Base-by-base conservation (phyloP, 2,329 filamentous ascomycete species). In the Ceratocystiopsis sp. region DNA sequence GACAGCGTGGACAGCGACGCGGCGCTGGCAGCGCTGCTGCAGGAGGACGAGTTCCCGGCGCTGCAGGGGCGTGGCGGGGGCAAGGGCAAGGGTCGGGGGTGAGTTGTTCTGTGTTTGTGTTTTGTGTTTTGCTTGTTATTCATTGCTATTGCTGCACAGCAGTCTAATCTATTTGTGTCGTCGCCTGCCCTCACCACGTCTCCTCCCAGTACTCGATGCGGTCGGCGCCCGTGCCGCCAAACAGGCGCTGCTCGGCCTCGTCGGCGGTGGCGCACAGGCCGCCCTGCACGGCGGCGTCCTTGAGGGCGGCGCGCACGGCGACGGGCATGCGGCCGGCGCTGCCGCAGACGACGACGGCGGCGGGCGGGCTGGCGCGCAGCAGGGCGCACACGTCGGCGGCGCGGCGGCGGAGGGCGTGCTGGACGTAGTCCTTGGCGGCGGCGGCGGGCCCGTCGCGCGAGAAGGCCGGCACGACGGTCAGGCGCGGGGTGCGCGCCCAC, bases 251-350 rank as follows among this genome's bases (percentile, higher is more conserved):
- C 51, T 65, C 63, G 1, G 66, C 64, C 43, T 57, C 52, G 25
- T 61, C 61, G n/a, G 50, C 49, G 32, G 60, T 42, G 10, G 32
- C 18, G 39, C 50, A 51, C 17, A 61, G 45, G 2, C 55, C 58
- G 0, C 57, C 60, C 10, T 59, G 52, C 3, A 66, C 59, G 48
- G 69, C 64, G 1, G 61, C 65, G 38, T 73, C 68, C 37, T 64
- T 61, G 12, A 77, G 59, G 2, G 71, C 71, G 15, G 54, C 57
- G 42, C 68, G 67, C 37, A 73, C 73, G 2, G 70, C 66, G 38
- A 65, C 60, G 0, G 73, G 71, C 73, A 77, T 77, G 52, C 65
- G 68, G 1, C 70, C 68, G 29, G 69, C 67, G 43, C 69, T 73
- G 9, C 73, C 73, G 42, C 72, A 76, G 5, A 77, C 57, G 43